phyloP scores from a whole-genome alignment of 257 asterid genomes.

The Nicotiana noctiflora region DNA sequence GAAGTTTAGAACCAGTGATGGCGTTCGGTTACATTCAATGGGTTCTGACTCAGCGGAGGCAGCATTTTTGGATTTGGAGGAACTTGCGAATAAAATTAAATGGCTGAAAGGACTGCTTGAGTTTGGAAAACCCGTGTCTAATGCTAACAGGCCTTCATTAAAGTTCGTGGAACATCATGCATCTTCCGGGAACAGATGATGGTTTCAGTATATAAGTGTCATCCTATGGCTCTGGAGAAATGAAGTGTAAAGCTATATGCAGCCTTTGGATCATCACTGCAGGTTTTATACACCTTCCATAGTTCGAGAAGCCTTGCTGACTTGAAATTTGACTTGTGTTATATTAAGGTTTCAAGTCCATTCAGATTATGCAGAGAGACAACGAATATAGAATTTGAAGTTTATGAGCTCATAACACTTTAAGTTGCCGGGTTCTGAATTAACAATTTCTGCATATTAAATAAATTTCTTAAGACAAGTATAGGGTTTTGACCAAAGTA shows the following conservation, averaged over 20 bases:
- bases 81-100: slow-evolving; percentile 19
- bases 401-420: too few relatives aligned
- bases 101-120: slow-evolving; percentile 20
- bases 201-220: neutral
- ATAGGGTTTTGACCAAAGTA: too few relatives aligned
- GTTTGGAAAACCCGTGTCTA: neutral
- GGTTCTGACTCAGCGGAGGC: slow-evolving; percentile 19
- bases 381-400: too few relatives aligned
- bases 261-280: neutral
- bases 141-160: slow-evolving; percentile 13
- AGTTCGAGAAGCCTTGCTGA: neutral
- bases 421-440: too few relatives aligned
- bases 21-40: slow-evolving; percentile 7
- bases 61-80: slow-evolving; percentile 24
- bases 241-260: neutral
- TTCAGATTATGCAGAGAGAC: too few relatives aligned
- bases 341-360: neutral
- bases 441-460: too few relatives aligned
- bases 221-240: neutral
- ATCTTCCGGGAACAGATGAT: slow-evolving; percentile 10
- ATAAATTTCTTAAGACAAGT: too few relatives aligned
- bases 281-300: neutral
- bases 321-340: neutral
- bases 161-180: slow-evolving; percentile 23
- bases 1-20: slow-evolving; percentile 12